Evolutionary conservation across 108 stramenopile genomes (phyloP).

Genomic region (Cyclostephanos tholiformis): DNA sequence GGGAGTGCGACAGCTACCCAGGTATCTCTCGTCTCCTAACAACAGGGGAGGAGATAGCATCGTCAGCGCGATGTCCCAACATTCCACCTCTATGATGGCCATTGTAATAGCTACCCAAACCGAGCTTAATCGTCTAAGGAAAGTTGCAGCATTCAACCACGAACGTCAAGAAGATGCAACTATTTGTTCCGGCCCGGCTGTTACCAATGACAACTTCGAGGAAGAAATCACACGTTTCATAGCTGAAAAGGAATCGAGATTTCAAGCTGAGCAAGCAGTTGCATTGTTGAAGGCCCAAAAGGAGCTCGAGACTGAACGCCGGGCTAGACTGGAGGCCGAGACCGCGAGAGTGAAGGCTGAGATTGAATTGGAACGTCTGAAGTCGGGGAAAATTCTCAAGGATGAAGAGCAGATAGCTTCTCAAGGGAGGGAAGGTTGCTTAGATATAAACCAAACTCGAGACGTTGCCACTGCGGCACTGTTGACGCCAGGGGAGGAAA

Average conservation of each 20-base stretch:
- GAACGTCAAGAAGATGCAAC: background rate
- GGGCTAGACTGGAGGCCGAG: conserved; percentile 24
- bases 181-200: background rate
- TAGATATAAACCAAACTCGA: background rate
- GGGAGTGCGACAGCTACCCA: background rate
- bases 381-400: background rate
- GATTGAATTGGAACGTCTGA: conserved; percentile 20
- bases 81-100: conserved; percentile 8
- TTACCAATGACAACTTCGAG: conserved; percentile 16
- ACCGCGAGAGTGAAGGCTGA: conserved; percentile 19
- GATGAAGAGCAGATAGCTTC: background rate
- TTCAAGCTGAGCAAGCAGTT: conserved; percentile 42
- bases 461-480: background rate
- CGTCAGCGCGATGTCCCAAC: conserved; percentile 1
- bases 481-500: background rate
- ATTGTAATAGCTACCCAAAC: conserved; percentile 6
- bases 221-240: conserved; percentile 42
- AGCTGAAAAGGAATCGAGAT: conserved; percentile 49
- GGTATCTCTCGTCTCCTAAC: background rate
- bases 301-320: conserved; percentile 37
- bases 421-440: background rate
- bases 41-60: conserved; percentile 6
- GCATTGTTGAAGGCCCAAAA: conserved; percentile 43
- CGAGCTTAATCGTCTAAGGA: conserved; percentile 10
- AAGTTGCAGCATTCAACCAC: conserved; percentile 13